These are phyloP conservation scores for Alternaria conjuncta DNA, from an alignment of 2,329 filamentous ascomycete genomes.

Conservation along the genomic window DNA sequence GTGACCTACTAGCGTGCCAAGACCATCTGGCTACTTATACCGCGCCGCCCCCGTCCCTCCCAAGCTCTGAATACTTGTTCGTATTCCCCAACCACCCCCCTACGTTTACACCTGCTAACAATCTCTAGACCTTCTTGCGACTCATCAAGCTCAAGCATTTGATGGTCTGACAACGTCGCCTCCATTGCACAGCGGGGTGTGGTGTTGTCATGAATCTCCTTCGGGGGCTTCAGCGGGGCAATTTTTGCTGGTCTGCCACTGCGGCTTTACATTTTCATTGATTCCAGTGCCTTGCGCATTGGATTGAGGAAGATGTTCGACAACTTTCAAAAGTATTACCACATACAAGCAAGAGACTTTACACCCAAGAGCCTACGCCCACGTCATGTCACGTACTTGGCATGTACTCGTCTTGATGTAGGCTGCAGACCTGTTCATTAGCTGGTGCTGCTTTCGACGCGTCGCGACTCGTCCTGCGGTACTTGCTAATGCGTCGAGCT, in stretches of 20 bases:
- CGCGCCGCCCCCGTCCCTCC: neutral
- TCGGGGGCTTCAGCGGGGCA: constrained; percentile 40
- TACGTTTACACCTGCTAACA: neutral
- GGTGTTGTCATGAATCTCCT: constrained; percentile 40
- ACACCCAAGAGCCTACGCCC: neutral
- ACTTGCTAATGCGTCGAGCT: neutral
- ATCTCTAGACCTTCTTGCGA: neutral
- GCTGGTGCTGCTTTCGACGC: neutral
- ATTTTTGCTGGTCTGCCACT: constrained; percentile 35
- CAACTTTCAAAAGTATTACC: rapidly evolving
- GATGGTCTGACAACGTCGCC: constrained; percentile 33
- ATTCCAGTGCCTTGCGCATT: constrained; percentile 32
- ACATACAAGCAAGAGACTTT: rapidly evolving
- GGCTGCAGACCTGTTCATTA: neutral
- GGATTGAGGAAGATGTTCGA: constrained; percentile 46
- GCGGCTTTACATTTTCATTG: constrained; percentile 47
- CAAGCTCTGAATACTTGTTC: neutral
- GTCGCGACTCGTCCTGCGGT: neutral
- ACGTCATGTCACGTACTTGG: neutral
- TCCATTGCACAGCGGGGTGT: constrained; percentile 48
- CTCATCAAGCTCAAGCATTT: constrained; percentile 35
- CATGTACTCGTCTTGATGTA: neutral
- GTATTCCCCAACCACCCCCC: neutral
- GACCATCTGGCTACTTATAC: neutral
- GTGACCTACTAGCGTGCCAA: neutral